Conservation (phyloP, 305 asterid genomes). For the Fraxinus nigra region DNA sequence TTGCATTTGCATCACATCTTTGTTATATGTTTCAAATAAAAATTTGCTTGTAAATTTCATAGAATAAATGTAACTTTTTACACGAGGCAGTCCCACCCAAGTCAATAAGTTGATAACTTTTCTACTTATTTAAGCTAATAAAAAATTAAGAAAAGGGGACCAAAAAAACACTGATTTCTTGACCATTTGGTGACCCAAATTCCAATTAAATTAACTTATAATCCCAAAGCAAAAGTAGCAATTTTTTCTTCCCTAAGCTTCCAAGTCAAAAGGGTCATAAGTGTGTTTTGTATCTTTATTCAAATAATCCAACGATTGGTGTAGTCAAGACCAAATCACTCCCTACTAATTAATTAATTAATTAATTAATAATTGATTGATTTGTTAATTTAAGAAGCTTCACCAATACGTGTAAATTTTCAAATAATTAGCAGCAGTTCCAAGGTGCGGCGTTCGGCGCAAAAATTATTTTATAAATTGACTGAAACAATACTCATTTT, state of each 20-base stretch:
- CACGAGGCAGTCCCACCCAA: constrained; percentile 27
- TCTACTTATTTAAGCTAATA: constrained; percentile 28
- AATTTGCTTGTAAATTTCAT: not conserved
- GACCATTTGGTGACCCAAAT: constrained; percentile 36
- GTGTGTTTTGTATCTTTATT: not conserved
- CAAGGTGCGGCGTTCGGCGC: constrained; percentile 96
- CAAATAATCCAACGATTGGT: constrained; percentile 26
- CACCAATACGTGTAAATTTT: constrained; percentile 30
- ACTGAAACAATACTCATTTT: constrained; percentile 30
- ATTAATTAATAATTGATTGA: constrained; percentile 14
- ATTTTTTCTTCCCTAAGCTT: constrained; percentile 26
- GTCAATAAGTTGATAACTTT: constrained; percentile 34
- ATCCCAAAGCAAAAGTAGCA: constrained; percentile 31
- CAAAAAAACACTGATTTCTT: constrained; percentile 35
- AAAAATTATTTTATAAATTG: constrained; percentile 27
- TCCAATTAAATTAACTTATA: constrained; percentile 35
- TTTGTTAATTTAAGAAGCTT: not conserved
- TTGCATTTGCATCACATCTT: not conserved
- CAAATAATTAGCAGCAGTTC: constrained; percentile 55
- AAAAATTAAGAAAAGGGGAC: not conserved
- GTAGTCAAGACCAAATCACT: constrained; percentile 8
- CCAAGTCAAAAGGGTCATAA: constrained; percentile 45
- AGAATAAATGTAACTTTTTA: constrained; percentile 23
- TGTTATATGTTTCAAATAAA: not conserved
- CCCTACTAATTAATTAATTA: not conserved